Evolutionary conservation across 805 yeast species (phyloP), one percentile per base, ranked within the genome.

Genomic region (Torulaspora quercuum): DNA sequence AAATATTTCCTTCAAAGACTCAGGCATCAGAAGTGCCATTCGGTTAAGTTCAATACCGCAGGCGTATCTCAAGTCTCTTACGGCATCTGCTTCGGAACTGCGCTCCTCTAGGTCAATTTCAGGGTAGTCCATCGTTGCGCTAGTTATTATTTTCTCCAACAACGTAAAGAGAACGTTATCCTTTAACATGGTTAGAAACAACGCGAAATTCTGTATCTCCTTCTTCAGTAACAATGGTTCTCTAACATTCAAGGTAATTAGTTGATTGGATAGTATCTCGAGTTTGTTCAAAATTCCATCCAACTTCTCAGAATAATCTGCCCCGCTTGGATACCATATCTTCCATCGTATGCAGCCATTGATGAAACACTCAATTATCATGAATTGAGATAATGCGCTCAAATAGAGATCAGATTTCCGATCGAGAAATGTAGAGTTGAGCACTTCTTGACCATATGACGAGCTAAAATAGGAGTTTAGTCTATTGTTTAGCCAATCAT

Each of bases 271-370:
- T 33, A 87, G 68, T 10, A 70, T 73, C 54, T 85, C 88, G 7
- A 82, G 78, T 33, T 72, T 71, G 29, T 67, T 68, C 35, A 78
- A 64, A 36, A 76, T 67, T 13, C 58, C 68, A 33, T 78, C 80
- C 9, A 76, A 67, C 24, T 66, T 64, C 23, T 74, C 79, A 34
- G 75, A 70, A 41, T 66, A 69, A 30, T 64, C 68, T 9, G 45
- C 44, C 9, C 49, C 48, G 35, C 43, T 44, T 1, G 58, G 49
- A 51, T 86, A 88, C 96, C 97, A 90, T 11, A 87, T 78, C 51
- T 86, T 78, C 98, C 99, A 94, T 55, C 99, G 75, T 8, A 92
- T 80, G 15, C 94, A 81, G 23, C 97, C 98, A 42, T 95, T 75
- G 21, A 92, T 76, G 48, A 94, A 82, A 22, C 95, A 82, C 60